Evolutionary conservation across 768 basidiomycete genomes (phyloP), one percentile per base, ranked within the genome.

Genomic region (Trichaptum fuscoviolaceum): DNA sequence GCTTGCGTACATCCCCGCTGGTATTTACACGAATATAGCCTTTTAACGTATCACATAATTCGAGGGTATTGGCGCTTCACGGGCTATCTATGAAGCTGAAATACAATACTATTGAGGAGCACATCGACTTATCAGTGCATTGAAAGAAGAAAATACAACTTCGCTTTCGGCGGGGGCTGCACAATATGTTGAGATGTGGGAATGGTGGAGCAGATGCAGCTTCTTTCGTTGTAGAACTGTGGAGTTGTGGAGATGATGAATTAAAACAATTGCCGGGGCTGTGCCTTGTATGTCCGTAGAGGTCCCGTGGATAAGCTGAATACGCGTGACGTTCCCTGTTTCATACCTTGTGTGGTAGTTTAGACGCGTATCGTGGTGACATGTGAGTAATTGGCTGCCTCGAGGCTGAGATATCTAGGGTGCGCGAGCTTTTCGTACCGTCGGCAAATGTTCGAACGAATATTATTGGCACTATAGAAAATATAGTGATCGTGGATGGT

Each of bases 201-300:
- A 2, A 12, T 3, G n/a, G 42, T 52, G 42, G 42, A 52, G 42
- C 42, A 20, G 42, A 52, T 52, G 42, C 42, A 12, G 42, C 42
- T 52, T 52, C 42, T 4, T 3, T 52, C 2, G 15, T 12, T 52
- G 42, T 52, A 20, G 42, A 52, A 52, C 42, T 52, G 42, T 52
- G 42, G 42, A 52, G 42, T 52, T 52, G 42, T 52, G 42, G 42
- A 52, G 42, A 52, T 52, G 42, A 52, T 12, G 42, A 12, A 52
- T 52, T 52, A 52, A 52, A 52, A 12, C 42, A 52, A 52, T 12
- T 52, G 42, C 7, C 17, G 35, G 35, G 7, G 35, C 35, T 36
- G 42, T 52, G 42, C 42, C 42, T 52, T 52, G 42, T 52, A 52
- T 52, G 42, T 52, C 42, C 42, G 42, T 52, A 52, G 42, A 52